Evolutionary conservation across 768 basidiomycete genomes (phyloP).

Genomic region (Tylopilus sp.): DNA sequence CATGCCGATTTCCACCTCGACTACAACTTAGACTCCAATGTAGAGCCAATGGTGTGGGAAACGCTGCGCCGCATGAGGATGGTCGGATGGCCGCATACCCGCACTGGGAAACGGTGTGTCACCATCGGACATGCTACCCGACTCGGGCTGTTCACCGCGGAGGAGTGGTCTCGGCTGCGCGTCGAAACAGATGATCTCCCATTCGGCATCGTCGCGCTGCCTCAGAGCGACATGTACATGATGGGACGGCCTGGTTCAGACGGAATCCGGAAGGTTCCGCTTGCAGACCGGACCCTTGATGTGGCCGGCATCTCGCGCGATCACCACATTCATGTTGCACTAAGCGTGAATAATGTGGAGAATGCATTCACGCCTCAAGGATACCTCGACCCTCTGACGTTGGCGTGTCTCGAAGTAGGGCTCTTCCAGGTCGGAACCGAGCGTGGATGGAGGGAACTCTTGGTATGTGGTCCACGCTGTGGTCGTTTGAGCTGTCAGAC

Average conservation of each 20-base stretch:
- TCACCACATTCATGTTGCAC: conserved; percentile 45
- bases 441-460: conserved; percentile 41
- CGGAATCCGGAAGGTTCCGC: conserved; percentile 27
- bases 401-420: conserved; percentile 56
- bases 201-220: conserved; percentile 53
- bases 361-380: conserved; percentile 73
- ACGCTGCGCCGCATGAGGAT: conserved; percentile 42
- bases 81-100: conserved; percentile 24
- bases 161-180: conserved; percentile 45
- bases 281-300: conserved; percentile 52
- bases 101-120: conserved; percentile 36
- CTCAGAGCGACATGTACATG: conserved; percentile 68
- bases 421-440: conserved; percentile 57
- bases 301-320: conserved; percentile 45
- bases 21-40: conserved; percentile 53
- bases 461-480: conserved; percentile 36
- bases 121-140: conserved; percentile 62
- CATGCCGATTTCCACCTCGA: conserved; percentile 67
- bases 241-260: conserved; percentile 42
- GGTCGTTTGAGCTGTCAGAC: background rate
- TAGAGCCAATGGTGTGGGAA: conserved; percentile 54
- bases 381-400: conserved; percentile 54
- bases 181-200: conserved; percentile 39
- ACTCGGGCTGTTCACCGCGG: conserved; percentile 45
- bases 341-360: conserved; percentile 63